Base-by-base conservation (phyloP, 2,329 filamentous ascomycete species). In the Colletotrichum orbiculare region DNA sequence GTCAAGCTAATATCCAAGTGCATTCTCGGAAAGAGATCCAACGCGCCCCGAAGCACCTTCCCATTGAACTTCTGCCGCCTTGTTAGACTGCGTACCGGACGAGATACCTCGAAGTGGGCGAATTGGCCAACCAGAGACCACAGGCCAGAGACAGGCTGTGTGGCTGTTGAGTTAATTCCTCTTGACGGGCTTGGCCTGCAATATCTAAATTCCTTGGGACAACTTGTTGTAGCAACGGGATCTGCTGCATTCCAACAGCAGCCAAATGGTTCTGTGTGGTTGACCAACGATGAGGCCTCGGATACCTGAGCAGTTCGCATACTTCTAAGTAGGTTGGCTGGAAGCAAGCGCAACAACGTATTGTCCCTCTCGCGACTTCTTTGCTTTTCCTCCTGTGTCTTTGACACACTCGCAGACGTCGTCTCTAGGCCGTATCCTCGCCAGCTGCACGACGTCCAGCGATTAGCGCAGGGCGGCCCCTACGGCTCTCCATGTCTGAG, bases 381-480 rank as follows among this genome's bases (percentile, higher is more conserved):
- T 55, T 61, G 50, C 43, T 54, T 54, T 42, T 60, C 8, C 25
- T 25, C 25, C 25, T 15, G 11, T 52, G 37, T 43, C 25, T 10
- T 42, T 49, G 61, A 38, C 39, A 15, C 35, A 34, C 52, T 55
- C 5, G 50, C 39, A 54, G 39, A 52, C 57, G 25, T 25, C 4
- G 25, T 25, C 25, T 25, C 25, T 25, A 25, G 25, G 25, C 25
- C 25, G 25, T 5, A 5, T 25, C 25, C 25, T 25, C 25, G 25
- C 25, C 25, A 25, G 25, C 25, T 25, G 25, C 25, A 25, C 25
- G 25, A 5, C 25, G 25, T 25, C 25, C 25, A 25, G 25, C 25
- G 25, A 25, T 25, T 25, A 39, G 58, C 52, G 47, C 58, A 56
- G 53, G 60, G 60, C 60, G 55, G 47, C 11, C 42, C 54, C 15